Base-by-base conservation (phyloP, 208 protist species). In the Trypanosoma melophagium region DNA sequence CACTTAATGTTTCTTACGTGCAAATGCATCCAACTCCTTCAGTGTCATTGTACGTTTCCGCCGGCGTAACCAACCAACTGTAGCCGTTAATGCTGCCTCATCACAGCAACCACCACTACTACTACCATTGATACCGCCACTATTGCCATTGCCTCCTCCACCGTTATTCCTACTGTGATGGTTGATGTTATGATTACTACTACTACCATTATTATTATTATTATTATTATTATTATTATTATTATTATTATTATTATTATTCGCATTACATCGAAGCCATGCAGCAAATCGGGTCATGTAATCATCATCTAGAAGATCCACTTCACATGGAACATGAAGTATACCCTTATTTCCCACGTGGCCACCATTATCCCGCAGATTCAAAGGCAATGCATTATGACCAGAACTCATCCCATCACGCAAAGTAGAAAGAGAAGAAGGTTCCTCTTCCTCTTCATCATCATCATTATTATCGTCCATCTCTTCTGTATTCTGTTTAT, bases 211-310 rank as follows among this genome's bases (percentile, higher is more conserved):
- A 54, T 49, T 54, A 28, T 24, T 5, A 24, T 24, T 54, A 24
- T 54, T 54, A 24, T 21, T n/a, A 28, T 54, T n/a, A n/a, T 54
- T 5, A 24, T 54, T 54, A 60, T 28, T 25, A 59, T 49, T 54
- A 28, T 24, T 24, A 24, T 24, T 54, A 24, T 54, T 54, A 24
- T 54, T n/a, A 28, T 54, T n/a, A n/a, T 54, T n/a, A 24, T 54
- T 54, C 16, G 53, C 56, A 21, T 71, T 67, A 40, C 60, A 47
- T 52, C 76, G 71, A 59, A 81, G 69, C 77, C 76, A 84, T 47
- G 68, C 71, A 7, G 78, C 74, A 62, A 92, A 89, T 35, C 83
- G 79, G 35, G 70, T 68, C 2, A 84, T 62, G 56, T 89, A 89
- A 10, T 71, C 58, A 25, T 77, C 76, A 45, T 89, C 79, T 2